Evolutionary conservation across 495 filamentous ascomycete genomes (phyloP).

Genomic region (Podospora comata): DNA sequence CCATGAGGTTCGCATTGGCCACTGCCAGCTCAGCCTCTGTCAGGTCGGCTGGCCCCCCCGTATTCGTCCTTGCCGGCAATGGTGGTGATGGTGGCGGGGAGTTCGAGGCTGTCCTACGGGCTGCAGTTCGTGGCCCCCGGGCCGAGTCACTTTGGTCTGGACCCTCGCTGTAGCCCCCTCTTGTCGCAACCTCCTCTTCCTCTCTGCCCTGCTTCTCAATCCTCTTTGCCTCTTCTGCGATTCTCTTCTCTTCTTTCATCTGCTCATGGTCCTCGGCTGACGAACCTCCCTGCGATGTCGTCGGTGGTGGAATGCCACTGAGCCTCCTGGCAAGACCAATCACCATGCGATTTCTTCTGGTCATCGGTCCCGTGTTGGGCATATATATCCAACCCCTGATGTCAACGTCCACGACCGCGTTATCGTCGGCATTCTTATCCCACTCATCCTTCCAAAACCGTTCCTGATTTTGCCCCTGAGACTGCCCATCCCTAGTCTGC

Average conservation of each 20-base stretch:
- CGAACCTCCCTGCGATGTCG: slow-evolving; percentile 18
- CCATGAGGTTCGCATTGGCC: slow-evolving; percentile 84
- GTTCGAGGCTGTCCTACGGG: slow-evolving; percentile 19
- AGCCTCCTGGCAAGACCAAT: slow-evolving; percentile 79
- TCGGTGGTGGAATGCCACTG: slow-evolving; percentile 76
- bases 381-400: slow-evolving; percentile 91
- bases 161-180: slow-evolving; percentile 53
- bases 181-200: slow-evolving; percentile 66
- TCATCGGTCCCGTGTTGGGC: slow-evolving; percentile 83
- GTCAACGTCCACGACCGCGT: slow-evolving; percentile 86
- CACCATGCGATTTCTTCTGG: slow-evolving; percentile 77
- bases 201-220: slow-evolving; percentile 67
- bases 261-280: slow-evolving; percentile 39
- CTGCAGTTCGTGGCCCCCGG: slow-evolving; percentile 1
- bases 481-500: slow-evolving; percentile 11
- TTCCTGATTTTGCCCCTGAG: slow-evolving; percentile 44
- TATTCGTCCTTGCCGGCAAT: slow-evolving; percentile 35
- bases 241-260: slow-evolving; percentile 55
- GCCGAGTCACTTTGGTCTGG: slow-evolving; percentile 37
- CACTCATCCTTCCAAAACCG: slow-evolving; percentile 69
- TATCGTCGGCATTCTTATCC: slow-evolving; percentile 68
- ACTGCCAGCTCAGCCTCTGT: slow-evolving; percentile 63
- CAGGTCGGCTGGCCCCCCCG: slow-evolving; percentile 58
- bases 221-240: slow-evolving; percentile 66
- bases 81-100: slow-evolving; percentile 37